These are phyloP conservation scores for Globisporangium splendens DNA, from an alignment of 352 stramenopile genomes.

Conservation along the genomic window DNA sequence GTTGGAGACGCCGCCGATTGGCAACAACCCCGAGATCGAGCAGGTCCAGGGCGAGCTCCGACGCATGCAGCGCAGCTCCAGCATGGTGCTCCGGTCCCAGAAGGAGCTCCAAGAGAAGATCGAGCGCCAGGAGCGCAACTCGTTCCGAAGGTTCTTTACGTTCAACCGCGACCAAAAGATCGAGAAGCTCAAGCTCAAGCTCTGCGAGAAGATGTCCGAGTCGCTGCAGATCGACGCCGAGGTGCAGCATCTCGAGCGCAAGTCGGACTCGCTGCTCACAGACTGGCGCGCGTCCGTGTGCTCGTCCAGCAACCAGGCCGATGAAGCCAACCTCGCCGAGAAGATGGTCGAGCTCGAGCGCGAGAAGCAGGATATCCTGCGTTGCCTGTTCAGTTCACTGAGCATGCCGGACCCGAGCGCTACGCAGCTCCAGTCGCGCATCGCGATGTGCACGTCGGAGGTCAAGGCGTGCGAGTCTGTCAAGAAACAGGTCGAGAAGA, in stretches of 20 bases:
- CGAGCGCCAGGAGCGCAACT: slow-evolving; percentile 55
- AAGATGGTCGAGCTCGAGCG: slow-evolving; percentile 47
- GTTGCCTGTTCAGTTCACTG: slow-evolving; percentile 37
- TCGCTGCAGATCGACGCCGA: slow-evolving; percentile 46
- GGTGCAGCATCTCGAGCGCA: slow-evolving; percentile 51
- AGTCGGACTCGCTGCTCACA: slow-evolving; percentile 45
- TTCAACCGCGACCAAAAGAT: slow-evolving; percentile 47
- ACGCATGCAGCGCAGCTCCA: slow-evolving; percentile 36
- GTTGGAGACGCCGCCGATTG: slow-evolving; percentile 15
- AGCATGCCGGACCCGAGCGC: slow-evolving; percentile 38
- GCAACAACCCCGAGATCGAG: slow-evolving; percentile 30
- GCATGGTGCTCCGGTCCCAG: slow-evolving; percentile 41
- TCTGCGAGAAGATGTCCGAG: slow-evolving; percentile 53
- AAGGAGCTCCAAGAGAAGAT: slow-evolving; percentile 64
- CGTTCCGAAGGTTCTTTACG: slow-evolving; percentile 52
- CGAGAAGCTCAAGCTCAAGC: slow-evolving; percentile 52
- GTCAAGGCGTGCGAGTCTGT: slow-evolving; percentile 65
- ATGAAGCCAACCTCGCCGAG: slow-evolving; percentile 24
- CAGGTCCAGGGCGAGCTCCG: slow-evolving; percentile 37
- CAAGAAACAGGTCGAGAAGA: slow-evolving; percentile 63
- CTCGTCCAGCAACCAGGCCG: slow-evolving; percentile 11
- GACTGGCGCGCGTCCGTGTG: slow-evolving; percentile 38
- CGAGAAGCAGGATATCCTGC: slow-evolving; percentile 58
- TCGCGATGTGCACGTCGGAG: slow-evolving; percentile 73
- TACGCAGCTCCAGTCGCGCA: slow-evolving; percentile 63